Evolutionary conservation across 352 stramenopile species (phyloP).

Genomic region (Phytophthora meadii): DNA sequence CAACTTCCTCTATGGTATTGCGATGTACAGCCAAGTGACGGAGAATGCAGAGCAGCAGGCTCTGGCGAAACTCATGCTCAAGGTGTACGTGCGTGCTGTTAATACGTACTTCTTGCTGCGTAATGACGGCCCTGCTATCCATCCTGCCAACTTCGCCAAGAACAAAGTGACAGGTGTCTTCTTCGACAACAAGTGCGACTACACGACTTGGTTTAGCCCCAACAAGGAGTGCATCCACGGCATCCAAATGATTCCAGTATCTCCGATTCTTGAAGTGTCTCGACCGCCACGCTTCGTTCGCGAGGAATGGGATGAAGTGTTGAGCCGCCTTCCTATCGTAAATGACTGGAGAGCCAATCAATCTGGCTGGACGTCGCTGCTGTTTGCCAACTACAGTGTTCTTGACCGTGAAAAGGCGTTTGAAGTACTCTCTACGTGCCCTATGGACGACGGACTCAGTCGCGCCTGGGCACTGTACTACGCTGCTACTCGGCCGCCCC

Average conservation of each 20-base stretch:
- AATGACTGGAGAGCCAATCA: slow-evolving; percentile 55
- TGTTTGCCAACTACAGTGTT: slow-evolving; percentile 67
- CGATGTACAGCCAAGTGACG: slow-evolving; percentile 58
- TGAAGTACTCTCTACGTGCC: slow-evolving; percentile 46
- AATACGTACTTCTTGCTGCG: slow-evolving; percentile 75
- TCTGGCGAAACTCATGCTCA: slow-evolving; percentile 65
- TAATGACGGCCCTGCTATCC: slow-evolving; percentile 46
- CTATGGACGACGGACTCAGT: slow-evolving; percentile 78
- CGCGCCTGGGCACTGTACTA: slow-evolving; percentile 73
- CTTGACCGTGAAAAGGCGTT: slow-evolving; percentile 47
- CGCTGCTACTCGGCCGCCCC: slow-evolving; percentile 46
- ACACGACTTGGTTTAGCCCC: slow-evolving; percentile 77
- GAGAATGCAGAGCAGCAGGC: slow-evolving; percentile 45
- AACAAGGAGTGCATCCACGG: slow-evolving; percentile 81
- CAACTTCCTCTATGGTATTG: slow-evolving; percentile 70
- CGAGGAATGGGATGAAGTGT: slow-evolving; percentile 71
- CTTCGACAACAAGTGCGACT: slow-evolving; percentile 84
- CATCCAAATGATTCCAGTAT: slow-evolving; percentile 80
- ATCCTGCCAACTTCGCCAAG: slow-evolving; percentile 56
- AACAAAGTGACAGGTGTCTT: slow-evolving; percentile 81
- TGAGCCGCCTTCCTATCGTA: slow-evolving; percentile 58
- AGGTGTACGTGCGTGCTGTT: slow-evolving; percentile 61
- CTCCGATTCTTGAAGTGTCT: slow-evolving; percentile 55
- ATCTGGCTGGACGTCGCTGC: slow-evolving; percentile 63
- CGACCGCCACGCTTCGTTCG: slow-evolving; percentile 50